Evolutionary conservation across 768 basidiomycete species (phyloP).

Genomic region (Lactarius hatsudake): DNA sequence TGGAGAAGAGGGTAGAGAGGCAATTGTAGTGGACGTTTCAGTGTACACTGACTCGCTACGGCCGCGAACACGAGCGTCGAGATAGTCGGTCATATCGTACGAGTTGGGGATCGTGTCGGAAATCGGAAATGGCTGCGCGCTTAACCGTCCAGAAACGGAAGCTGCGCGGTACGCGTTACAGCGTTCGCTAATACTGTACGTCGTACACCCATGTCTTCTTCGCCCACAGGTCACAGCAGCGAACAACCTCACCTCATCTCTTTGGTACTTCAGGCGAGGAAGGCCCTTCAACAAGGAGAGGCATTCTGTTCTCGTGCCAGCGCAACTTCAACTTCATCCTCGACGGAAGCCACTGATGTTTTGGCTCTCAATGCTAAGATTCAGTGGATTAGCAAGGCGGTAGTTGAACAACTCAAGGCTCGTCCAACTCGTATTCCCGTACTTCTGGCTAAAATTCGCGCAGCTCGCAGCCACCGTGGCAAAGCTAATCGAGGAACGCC

Average conservation of each 20-base stretch:
- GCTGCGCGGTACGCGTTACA: constrained; percentile 11
- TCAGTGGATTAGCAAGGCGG: constrained; percentile 70
- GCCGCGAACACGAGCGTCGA: constrained; percentile 7
- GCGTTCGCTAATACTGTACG: neutral
- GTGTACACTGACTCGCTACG: constrained; percentile 16
- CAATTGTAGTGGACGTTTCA: constrained; percentile 4
- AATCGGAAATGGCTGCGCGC: neutral
- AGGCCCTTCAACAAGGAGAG: constrained; percentile 76
- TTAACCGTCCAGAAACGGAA: constrained; percentile 4
- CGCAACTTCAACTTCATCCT: constrained; percentile 58
- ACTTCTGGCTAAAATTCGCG: neutral
- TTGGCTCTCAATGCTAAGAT: constrained; percentile 79
- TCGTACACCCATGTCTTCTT: constrained; percentile 13
- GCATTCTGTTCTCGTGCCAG: constrained; percentile 70
- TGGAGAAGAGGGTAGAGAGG: constrained; percentile 23
- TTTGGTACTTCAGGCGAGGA: constrained; percentile 78
- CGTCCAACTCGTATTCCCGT: constrained; percentile 20
- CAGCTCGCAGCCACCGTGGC: constrained; percentile 74
- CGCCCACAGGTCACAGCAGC: constrained; percentile 15
- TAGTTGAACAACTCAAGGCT: constrained; percentile 76
- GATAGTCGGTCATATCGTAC: constrained; percentile 16
- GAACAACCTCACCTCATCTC: constrained; percentile 67
- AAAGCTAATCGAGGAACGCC: constrained; percentile 71
- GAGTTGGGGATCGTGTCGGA: neutral
- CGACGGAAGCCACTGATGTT: constrained; percentile 64